Evolutionary conservation across 805 yeast species (phyloP).

Genomic region (Saturnispora dispora): DNA sequence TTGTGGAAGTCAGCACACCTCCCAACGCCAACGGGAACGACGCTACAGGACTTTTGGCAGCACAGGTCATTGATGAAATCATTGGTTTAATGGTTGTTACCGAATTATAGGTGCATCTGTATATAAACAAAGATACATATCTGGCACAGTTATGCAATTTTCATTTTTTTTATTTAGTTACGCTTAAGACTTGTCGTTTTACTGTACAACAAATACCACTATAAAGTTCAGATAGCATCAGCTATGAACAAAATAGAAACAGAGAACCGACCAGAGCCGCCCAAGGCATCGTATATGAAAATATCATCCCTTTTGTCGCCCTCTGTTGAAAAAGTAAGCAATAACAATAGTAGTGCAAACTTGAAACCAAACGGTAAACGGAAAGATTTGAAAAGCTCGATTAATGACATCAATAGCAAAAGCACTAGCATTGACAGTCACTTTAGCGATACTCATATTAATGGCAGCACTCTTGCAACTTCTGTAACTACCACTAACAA

Average conservation of each 20-base stretch:
- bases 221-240: not conserved
- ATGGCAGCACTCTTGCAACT: not conserved
- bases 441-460: not conserved
- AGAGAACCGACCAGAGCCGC: not conserved
- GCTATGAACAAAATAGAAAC: not conserved
- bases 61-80: slow-evolving; percentile 48
- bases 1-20: slow-evolving; percentile 61
- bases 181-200: not conserved
- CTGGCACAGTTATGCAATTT: not conserved
- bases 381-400: not conserved
- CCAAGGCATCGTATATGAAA: not conserved
- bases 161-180: not conserved
- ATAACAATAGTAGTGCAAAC: not conserved
- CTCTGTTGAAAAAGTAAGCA: not conserved
- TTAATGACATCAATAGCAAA: not conserved
- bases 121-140: not conserved
- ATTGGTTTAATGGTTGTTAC: slow-evolving; percentile 37
- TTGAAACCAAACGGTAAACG: not conserved
- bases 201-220: not conserved
- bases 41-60: slow-evolving; percentile 55
- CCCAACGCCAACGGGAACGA: slow-evolving; percentile 54
- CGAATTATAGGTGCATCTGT: slow-evolving; percentile 9
- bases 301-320: slow-evolving; percentile 1
- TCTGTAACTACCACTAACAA: not conserved
- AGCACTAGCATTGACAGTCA: not conserved